Evolutionary conservation across 2,329 filamentous ascomycete species (phyloP).

Genomic region (Paecilomyces sp.): DNA sequence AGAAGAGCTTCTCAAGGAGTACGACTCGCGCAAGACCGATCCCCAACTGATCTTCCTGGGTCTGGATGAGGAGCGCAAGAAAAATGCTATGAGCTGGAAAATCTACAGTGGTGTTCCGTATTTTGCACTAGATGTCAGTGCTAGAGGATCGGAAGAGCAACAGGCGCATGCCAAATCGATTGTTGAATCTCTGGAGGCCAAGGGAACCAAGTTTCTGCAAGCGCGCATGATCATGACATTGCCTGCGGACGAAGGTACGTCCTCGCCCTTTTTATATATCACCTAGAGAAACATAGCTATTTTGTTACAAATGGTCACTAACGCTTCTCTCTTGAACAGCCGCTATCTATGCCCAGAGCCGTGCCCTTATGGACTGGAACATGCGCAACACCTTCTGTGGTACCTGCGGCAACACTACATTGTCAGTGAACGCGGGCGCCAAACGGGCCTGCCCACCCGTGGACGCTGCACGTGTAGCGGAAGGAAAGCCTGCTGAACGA

Average conservation of each 20-base stretch:
- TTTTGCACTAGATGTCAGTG: conserved; percentile 75
- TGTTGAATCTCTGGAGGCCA: conserved; percentile 52
- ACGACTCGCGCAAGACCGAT: conserved; percentile 60
- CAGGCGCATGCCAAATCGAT: conserved; percentile 50
- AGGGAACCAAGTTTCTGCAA: conserved; percentile 59
- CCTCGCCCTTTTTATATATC: neutral
- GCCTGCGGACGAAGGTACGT: conserved; percentile 52
- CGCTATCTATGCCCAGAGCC: conserved; percentile 82
- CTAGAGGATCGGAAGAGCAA: conserved; percentile 53
- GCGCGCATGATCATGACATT: conserved; percentile 59
- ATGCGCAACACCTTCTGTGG: conserved; percentile 85
- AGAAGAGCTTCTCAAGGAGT: conserved; percentile 63
- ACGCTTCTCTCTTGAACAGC: conserved; percentile 45
- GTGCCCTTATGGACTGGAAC: conserved; percentile 92
- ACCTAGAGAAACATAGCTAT: neutral
- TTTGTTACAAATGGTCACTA: neutral
- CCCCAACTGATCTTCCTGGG: conserved; percentile 81
- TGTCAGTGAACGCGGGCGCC: conserved; percentile 43
- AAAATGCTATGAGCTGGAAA: conserved; percentile 38
- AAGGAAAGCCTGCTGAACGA: conserved; percentile 38
- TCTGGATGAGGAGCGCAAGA: conserved; percentile 58
- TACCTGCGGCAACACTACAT: conserved; percentile 74
- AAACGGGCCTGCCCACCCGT: conserved; percentile 40
- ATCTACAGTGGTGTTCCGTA: conserved; percentile 71
- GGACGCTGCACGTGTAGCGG: conserved; percentile 25